These are phyloP conservation scores for Penicillium sp. DNA, from an alignment of 2,329 filamentous ascomycete species.

Conservation along the genomic window DNA sequence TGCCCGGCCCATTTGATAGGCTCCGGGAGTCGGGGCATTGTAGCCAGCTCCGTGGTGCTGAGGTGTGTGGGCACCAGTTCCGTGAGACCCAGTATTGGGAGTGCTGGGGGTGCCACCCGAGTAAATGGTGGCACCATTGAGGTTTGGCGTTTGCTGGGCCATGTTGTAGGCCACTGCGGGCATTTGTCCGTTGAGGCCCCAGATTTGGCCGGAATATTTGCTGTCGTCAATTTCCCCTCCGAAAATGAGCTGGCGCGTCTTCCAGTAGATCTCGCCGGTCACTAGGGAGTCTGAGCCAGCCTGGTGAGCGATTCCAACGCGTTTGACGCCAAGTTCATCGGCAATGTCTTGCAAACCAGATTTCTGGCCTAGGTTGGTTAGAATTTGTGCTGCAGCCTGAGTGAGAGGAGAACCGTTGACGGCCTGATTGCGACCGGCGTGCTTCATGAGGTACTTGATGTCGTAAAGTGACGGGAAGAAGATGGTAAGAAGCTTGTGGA, in stretches of 20 bases:
- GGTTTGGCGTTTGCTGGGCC: conserved; percentile 52
- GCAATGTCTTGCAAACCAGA: conserved; percentile 91
- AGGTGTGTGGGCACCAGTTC: conserved; percentile 47
- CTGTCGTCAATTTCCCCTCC: conserved; percentile 73
- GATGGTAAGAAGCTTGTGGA: conserved; percentile 81
- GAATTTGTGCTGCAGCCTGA: conserved; percentile 65
- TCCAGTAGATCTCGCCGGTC: conserved; percentile 93
- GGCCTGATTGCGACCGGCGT: conserved; percentile 69
- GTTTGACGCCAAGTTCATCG: conserved; percentile 85
- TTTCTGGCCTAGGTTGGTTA: conserved; percentile 84
- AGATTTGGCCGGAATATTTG: conserved; percentile 83
- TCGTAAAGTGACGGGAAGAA: conserved; percentile 95
- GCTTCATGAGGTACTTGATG: conserved; percentile 95
- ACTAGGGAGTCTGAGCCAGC: conserved; percentile 91
- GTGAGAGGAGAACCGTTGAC: conserved; percentile 64
- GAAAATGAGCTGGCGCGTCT: conserved; percentile 85
- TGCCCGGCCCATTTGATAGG: conserved; percentile 53
- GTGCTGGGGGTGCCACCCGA: conserved; percentile 63
- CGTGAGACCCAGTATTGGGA: conserved; percentile 57
- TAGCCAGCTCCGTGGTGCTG: conserved; percentile 55
- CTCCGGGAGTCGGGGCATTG: conserved; percentile 72
- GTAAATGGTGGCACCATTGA: conserved; percentile 55
- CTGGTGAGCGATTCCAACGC: conserved; percentile 83
- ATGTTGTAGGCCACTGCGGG: conserved; percentile 49
- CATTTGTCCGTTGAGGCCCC: conserved; percentile 78